Base-by-base conservation (phyloP, 768 basidiomycete genomes). In the Psilocybe azurescens region DNA sequence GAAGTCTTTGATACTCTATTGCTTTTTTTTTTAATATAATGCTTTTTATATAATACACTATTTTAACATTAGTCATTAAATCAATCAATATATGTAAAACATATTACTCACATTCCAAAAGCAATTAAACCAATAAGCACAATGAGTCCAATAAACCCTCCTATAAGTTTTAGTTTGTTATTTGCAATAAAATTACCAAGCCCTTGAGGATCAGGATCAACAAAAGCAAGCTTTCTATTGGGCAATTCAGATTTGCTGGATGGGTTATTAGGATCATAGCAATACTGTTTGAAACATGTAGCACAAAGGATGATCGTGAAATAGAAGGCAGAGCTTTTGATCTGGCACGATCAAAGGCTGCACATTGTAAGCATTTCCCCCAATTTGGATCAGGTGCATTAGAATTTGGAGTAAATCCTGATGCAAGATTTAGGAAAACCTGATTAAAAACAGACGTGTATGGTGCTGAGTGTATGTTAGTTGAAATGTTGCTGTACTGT, bases 281-380 rank as follows among this genome's bases (percentile, higher is more conserved):
- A 87, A 60, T 86, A 87, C 65, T 81, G 84, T 49, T 75, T 64
- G 66, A 84, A 86, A 53, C 86, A 87, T 53, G 79, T 73, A 30
- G 74, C 67, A 58, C 79, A 80, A 46, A 47, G 5, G 72, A 62
- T 13, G 86, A 86, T 16, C 83, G 79, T 5, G 67, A 30, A 5
- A 76, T 71, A 0, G 70, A 6, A 1, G 80, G 76, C 0, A 68
- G 65, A 11, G 75, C 63, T 60, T 80, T 81, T 52, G 76, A 63
- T n/a, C 85, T 78, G 1, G 80, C 80, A 10, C 86, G 81, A 63
- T 87, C 86, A 55, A 87, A 72, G 29, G 77, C 78, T 36, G 88
- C 86, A 71, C 93, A 89, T 69, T 86, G 85, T 20, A 95, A 77
- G 67, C 93, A 94, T 41, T 78, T 80, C 2, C 87, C 81, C 57